A percentile compares a stretch with the other conserved stretches of the same genome.
Conservation (phyloP, 129 eudicot genomes). For the Scalesia atractyloides region DNA sequence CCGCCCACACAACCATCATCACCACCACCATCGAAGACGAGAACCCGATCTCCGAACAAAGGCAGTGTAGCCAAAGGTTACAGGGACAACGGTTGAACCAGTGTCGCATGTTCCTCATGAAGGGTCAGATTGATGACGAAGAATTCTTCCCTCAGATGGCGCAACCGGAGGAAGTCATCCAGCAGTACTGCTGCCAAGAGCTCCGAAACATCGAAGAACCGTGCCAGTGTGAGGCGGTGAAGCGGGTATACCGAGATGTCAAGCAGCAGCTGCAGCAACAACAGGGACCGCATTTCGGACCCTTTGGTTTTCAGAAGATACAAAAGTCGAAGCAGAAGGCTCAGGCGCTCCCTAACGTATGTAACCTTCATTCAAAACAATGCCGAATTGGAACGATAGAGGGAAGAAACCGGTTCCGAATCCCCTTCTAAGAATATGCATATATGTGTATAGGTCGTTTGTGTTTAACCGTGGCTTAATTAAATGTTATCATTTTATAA, state of each 20-base stretch:
- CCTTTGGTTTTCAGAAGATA: not conserved
- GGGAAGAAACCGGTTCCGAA: no score
- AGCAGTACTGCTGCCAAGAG: slow-evolving; percentile 24
- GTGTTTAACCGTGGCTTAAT: no score
- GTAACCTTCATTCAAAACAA: slow-evolving; percentile 4
- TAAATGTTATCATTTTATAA: no score
- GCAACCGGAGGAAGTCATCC: not conserved
- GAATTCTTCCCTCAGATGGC: no score
- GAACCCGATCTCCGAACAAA: not conserved
- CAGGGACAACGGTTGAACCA: slow-evolving; percentile 5
- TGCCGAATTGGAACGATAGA: slow-evolving; percentile 1
- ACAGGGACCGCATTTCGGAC: slow-evolving; percentile 15
- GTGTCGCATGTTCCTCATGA: slow-evolving; percentile 15
- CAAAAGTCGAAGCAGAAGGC: slow-evolving; percentile 24
- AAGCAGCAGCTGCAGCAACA: slow-evolving; percentile 3
- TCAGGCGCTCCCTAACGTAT: slow-evolving; percentile 19
- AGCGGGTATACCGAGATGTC: slow-evolving; percentile 7
- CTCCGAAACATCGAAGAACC: slow-evolving; percentile 14
- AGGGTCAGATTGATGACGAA: not conserved
- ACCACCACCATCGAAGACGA: slow-evolving; percentile 32
- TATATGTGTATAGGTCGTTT: no score
- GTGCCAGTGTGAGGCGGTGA: slow-evolving; percentile 21
- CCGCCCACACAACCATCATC: slow-evolving; percentile 32
- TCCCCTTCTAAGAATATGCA: no score
- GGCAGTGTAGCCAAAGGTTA: slow-evolving; percentile 1